Evolutionary conservation across 148 eudicot genomes (phyloP).

Genomic region (Chenopodium album): DNA sequence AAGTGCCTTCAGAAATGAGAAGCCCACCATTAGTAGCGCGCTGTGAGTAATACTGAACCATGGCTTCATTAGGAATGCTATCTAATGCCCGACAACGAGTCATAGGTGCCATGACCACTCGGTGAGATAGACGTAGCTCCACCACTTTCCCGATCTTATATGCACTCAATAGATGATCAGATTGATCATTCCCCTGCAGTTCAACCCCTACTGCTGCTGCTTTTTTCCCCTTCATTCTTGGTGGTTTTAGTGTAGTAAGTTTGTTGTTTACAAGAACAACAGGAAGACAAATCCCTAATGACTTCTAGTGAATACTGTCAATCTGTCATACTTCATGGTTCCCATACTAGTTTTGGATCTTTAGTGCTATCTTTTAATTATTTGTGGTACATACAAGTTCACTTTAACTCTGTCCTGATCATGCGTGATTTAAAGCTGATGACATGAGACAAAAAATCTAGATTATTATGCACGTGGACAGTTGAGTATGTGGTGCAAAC

Average conservation of each 20-base stretch:
- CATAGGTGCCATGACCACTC: conserved; percentile 71
- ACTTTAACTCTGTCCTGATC: not conserved
- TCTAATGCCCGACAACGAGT: conserved; percentile 74
- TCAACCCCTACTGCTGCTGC: not conserved
- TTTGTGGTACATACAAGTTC: too few relatives aligned
- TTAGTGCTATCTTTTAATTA: too few relatives aligned
- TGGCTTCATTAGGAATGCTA: conserved; percentile 51
- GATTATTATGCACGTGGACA: not conserved
- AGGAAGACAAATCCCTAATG: not conserved
- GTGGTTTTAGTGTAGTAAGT: not conserved
- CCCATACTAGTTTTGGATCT: too few relatives aligned
- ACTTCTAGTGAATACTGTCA: not conserved
- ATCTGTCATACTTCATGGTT: too few relatives aligned
- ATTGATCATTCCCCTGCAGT: conserved; percentile 14
- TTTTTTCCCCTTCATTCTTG: not conserved
- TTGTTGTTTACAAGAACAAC: not conserved
- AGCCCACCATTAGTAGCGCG: conserved; percentile 63
- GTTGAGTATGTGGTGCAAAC: not conserved
- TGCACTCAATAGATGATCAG: conserved; percentile 34
- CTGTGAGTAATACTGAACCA: conserved; percentile 62
- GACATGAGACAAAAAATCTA: not conserved
- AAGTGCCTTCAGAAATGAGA: conserved; percentile 71
- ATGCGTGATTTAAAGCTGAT: not conserved
- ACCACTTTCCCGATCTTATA: conserved; percentile 68
- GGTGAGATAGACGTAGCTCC: conserved; percentile 53